Evolutionary conservation across 2,329 filamentous ascomycete genomes (phyloP).

Genomic region (Trichophyton simii): DNA sequence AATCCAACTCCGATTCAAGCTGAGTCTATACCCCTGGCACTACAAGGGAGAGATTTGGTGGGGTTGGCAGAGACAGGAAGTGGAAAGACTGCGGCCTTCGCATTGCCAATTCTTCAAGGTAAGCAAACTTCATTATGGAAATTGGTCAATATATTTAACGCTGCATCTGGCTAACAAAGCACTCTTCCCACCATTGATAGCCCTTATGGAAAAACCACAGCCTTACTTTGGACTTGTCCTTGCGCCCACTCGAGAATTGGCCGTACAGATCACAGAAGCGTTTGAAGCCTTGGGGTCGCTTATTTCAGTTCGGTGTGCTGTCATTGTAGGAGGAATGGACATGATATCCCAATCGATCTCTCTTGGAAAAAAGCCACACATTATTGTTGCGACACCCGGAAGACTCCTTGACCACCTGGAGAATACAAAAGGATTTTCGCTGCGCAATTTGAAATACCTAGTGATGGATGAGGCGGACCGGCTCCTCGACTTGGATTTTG

Average conservation of each 20-base stretch:
- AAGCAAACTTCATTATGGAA: not conserved
- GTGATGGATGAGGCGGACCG: conserved; percentile 94
- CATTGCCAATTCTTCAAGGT: conserved; percentile 74
- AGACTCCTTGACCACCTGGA: conserved; percentile 83
- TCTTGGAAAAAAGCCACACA: conserved; percentile 88
- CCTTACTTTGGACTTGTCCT: conserved; percentile 79
- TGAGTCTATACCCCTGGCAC: conserved; percentile 68
- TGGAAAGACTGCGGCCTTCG: conserved; percentile 93
- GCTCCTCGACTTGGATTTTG: conserved; percentile 86
- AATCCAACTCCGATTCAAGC: conserved; percentile 78
- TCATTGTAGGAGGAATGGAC: conserved; percentile 87
- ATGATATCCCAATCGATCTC: conserved; percentile 89
- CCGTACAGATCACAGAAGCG: conserved; percentile 75
- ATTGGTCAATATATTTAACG: not conserved
- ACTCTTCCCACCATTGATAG: conserved; percentile 19
- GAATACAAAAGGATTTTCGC: conserved; percentile 90
- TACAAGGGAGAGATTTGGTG: conserved; percentile 75
- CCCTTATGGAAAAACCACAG: conserved; percentile 76
- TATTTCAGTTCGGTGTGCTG: conserved; percentile 74
- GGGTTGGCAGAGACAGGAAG: conserved; percentile 89
- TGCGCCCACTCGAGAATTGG: conserved; percentile 85
- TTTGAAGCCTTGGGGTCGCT: conserved; percentile 79
- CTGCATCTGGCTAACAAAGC: not conserved
- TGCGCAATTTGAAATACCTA: conserved; percentile 69
- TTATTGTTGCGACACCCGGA: conserved; percentile 84